These are phyloP conservation scores for Hsuehochloa calcarea DNA, from an alignment of 176 grass and related monocot species.

Conservation along the genomic window DNA sequence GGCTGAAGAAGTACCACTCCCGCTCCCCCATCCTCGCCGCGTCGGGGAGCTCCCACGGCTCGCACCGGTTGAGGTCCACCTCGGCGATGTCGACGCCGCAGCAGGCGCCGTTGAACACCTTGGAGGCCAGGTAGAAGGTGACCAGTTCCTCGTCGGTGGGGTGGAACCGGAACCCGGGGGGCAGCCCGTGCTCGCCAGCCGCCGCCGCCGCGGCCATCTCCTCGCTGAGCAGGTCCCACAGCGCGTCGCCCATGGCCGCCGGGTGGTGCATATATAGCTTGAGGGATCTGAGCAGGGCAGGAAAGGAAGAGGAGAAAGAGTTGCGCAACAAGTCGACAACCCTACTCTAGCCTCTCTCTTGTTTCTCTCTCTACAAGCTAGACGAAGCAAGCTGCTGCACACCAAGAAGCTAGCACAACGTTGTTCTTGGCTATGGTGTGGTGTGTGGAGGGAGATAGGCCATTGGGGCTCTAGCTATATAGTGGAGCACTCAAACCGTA, in stretches of 20 bases:
- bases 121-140: constrained; percentile 88
- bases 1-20: constrained; percentile 99
- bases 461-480: constrained; percentile 36
- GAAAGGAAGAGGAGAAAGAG: not conserved
- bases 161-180: constrained; percentile 94
- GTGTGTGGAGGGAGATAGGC: constrained; percentile 20
- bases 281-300: not conserved
- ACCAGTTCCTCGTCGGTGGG: constrained; percentile 95
- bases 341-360: not conserved
- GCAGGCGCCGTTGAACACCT: constrained; percentile 90
- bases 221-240: constrained; percentile 75
- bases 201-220: constrained; percentile 51
- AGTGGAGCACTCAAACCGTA: constrained; percentile 55
- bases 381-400: not conserved
- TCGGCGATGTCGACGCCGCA: constrained; percentile 78
- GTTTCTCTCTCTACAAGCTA: not conserved
- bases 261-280: constrained; percentile 22
- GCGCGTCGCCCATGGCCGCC: constrained; percentile 58
- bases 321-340: not conserved
- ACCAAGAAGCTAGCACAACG: too few species aligned
- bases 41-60: constrained; percentile 94
- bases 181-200: constrained; percentile 63
- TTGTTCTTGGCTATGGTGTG: constrained; percentile 27
- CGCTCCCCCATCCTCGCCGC: constrained; percentile 82
- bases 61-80: constrained; percentile 92